These are phyloP conservation scores for Sarocladiaceae sp. DNA, from an alignment of 2,329 filamentous ascomycete genomes.

Conservation along the genomic window DNA sequence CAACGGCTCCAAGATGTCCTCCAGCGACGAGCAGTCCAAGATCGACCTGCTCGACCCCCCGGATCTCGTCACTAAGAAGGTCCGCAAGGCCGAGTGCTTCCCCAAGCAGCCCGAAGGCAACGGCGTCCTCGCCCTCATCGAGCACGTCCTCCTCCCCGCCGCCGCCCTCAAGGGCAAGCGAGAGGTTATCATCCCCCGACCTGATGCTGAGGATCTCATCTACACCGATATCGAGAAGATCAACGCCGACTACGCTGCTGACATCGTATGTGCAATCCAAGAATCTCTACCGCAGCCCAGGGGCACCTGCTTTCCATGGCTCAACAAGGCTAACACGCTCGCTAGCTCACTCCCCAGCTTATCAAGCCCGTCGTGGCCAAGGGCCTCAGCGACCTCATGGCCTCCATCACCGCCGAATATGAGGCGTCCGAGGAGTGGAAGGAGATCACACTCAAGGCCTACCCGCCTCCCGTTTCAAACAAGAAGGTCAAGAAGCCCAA, in stretches of 20 bases:
- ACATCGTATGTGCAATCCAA: constrained; percentile 59
- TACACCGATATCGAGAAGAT: constrained; percentile 73
- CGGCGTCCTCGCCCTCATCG: constrained; percentile 78
- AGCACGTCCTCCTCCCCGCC: constrained; percentile 79
- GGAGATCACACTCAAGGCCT: constrained; percentile 61
- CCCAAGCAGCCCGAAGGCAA: constrained; percentile 77
- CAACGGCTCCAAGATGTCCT: constrained; percentile 78
- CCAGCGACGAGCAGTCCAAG: constrained; percentile 73
- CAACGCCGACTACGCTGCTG: constrained; percentile 71
- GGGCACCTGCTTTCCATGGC: too few species aligned
- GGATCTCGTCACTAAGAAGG: constrained; percentile 72
- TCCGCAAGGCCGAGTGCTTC: constrained; percentile 75
- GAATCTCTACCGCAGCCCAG: too few species aligned
- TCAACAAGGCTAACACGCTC: too few species aligned
- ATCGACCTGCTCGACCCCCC: constrained; percentile 84
- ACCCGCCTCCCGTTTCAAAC: constrained; percentile 53
- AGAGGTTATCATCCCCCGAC: constrained; percentile 50
- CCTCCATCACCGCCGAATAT: constrained; percentile 71
- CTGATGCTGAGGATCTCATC: constrained; percentile 60
- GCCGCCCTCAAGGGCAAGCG: constrained; percentile 51
- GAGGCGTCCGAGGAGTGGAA: constrained; percentile 72
- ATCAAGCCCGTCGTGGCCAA: constrained; percentile 78
- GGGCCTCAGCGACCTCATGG: constrained; percentile 66
- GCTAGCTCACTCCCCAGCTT: constrained; percentile 72
- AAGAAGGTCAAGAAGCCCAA: constrained; percentile 75